phyloP scores from a whole-genome alignment of 129 eudicot species.

The Smallanthus sonchifolius region DNA sequence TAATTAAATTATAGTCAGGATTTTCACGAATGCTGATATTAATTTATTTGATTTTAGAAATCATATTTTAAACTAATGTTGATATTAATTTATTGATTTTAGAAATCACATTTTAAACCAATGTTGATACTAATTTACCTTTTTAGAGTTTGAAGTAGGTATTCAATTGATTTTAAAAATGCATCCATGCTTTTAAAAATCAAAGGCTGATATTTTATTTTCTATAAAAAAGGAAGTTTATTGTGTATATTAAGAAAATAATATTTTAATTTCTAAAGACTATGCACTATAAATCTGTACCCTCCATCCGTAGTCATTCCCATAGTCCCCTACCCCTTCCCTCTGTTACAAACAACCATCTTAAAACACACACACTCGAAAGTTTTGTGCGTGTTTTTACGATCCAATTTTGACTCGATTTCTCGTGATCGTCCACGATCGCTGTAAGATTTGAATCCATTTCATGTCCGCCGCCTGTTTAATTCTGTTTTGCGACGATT shows the following conservation, averaged over 20 bases:
- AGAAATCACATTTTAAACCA: too few species aligned
- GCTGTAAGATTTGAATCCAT: not conserved
- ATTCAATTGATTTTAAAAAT: not conserved
- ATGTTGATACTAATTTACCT: not conserved
- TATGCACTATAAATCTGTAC: slow-evolving; percentile 21
- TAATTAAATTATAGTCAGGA: too few species aligned
- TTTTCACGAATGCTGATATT: too few species aligned
- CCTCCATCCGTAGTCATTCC: not conserved
- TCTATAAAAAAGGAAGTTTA: not conserved
- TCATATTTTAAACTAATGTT: too few species aligned
- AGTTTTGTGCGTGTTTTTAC: slow-evolving; percentile 2
- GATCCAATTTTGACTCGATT: not conserved
- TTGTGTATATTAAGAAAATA: slow-evolving; percentile 5
- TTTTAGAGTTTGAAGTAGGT: not conserved
- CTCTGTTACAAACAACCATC: slow-evolving; percentile 2
- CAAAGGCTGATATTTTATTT: not conserved
- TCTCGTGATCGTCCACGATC: slow-evolving; percentile 7
- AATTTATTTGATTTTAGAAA: too few species aligned
- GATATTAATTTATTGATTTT: not conserved
- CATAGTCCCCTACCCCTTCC: not conserved
- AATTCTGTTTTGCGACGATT: not conserved
- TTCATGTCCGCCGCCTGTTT: slow-evolving; percentile 3
- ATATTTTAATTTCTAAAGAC: not conserved
- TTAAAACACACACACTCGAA: slow-evolving; percentile 14
- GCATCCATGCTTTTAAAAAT: not conserved